phyloP scores from a whole-genome alignment of 352 stramenopile genomes.

The Phytopythium mirpurense region DNA sequence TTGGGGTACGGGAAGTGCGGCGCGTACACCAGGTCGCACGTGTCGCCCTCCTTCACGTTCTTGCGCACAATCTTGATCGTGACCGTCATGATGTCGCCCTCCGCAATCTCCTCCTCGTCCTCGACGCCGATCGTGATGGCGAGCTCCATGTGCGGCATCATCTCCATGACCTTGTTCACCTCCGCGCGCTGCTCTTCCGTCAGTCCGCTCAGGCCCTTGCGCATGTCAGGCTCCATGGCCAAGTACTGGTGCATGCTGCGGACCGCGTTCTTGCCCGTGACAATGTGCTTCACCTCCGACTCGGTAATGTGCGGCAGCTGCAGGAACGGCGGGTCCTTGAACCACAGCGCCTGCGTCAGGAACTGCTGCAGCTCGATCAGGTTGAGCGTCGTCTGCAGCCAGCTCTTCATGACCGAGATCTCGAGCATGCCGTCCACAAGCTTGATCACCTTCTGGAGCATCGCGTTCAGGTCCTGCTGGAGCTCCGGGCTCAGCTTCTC shows the following conservation, averaged over 20 bases:
- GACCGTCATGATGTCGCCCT: constrained; percentile 98
- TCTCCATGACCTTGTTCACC: constrained; percentile 89
- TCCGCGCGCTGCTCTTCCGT: constrained; percentile 91
- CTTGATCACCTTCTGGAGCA: constrained; percentile 93
- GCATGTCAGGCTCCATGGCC: constrained; percentile 82
- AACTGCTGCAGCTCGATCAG: constrained; percentile 98
- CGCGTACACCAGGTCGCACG: constrained; percentile 94
- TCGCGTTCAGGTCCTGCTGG: constrained; percentile 89
- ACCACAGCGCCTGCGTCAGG: constrained; percentile 95
- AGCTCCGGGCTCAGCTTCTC: constrained; percentile 72
- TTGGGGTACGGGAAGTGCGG: constrained; percentile 94
- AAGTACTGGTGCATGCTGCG: constrained; percentile 95
- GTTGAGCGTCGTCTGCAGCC: constrained; percentile 93
- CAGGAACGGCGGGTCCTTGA: constrained; percentile 89
- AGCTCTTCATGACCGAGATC: constrained; percentile 95
- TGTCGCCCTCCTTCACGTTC: constrained; percentile 95
- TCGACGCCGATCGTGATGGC: constrained; percentile 88
- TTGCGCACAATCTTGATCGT: constrained; percentile 95
- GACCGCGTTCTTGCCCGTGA: constrained; percentile 89
- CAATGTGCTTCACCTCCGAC: constrained; percentile 89
- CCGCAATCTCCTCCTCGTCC: constrained; percentile 94
- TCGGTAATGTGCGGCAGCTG: constrained; percentile 89
- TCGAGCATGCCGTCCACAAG: constrained; percentile 99
- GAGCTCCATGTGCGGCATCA: constrained; percentile 95
- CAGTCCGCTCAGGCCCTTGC: constrained; percentile 92